A percentile compares a stretch with the other conserved stretches of the same genome.
Conservation (phyloP, 2,329 filamentous ascomycete genomes). For the Xylaria sp. region DNA sequence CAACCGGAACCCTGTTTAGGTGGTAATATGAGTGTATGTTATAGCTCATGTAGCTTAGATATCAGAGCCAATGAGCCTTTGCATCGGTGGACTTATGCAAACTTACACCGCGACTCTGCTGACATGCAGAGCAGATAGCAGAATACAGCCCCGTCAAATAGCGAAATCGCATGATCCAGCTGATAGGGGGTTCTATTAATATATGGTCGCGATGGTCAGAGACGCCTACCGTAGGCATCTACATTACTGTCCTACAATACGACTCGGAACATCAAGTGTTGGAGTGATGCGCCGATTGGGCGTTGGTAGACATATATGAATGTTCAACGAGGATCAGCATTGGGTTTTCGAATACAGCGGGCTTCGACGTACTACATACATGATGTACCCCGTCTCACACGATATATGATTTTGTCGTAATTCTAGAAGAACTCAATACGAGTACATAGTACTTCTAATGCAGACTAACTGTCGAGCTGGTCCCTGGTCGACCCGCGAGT, state of each 20-base stretch:
- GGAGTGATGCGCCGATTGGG: neutral
- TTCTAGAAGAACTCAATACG: neutral
- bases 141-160: constrained; percentile 18
- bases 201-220: constrained; percentile 3
- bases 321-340: neutral
- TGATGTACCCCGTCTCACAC: neutral
- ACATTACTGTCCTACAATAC: neutral
- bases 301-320: neutral
- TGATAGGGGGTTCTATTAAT: constrained; percentile 17
- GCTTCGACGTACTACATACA: neutral
- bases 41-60: constrained; percentile 16
- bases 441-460: neutral
- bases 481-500: constrained; percentile 31
- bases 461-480: neutral
- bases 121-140: constrained; percentile 33
- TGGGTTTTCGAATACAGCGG: neutral
- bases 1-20: constrained; percentile 13
- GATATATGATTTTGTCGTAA: neutral
- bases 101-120: constrained; percentile 33
- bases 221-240: neutral
- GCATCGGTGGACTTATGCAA: constrained; percentile 13
- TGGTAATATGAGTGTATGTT: constrained; percentile 7
- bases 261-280: neutral
- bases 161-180: constrained; percentile 2
- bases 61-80: neutral